phyloP scores from a whole-genome alignment of 2,329 filamentous ascomycete species.

The Alternaria brassicicola region DNA sequence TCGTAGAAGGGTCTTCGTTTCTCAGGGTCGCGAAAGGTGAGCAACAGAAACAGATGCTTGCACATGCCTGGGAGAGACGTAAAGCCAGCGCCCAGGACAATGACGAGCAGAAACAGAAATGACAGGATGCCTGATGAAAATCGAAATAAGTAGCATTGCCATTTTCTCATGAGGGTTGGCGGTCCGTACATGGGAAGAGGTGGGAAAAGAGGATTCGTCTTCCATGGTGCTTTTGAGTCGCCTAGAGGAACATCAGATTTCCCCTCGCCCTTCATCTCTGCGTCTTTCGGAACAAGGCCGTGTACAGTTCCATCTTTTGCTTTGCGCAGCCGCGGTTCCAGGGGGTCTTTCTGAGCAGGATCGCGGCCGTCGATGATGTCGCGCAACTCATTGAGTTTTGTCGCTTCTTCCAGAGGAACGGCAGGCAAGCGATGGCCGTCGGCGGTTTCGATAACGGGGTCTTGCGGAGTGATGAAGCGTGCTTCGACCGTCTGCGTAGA shows the following conservation, averaged over 20 bases:
- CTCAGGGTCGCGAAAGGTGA: conserved; percentile 67
- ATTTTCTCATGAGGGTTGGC: conserved; percentile 66
- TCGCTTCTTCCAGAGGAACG: conserved; percentile 72
- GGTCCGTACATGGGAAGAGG: conserved; percentile 82
- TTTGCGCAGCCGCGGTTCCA: conserved; percentile 41
- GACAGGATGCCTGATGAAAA: conserved; percentile 76
- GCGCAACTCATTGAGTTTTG: conserved; percentile 69
- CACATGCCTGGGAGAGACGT: conserved; percentile 65
- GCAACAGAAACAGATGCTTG: conserved; percentile 57
- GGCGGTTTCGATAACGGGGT: conserved; percentile 72
- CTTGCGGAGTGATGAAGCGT: conserved; percentile 67
- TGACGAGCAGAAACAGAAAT: conserved; percentile 74
- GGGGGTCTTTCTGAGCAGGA: conserved; percentile 37
- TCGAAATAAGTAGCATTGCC: conserved; percentile 71
- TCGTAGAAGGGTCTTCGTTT: conserved; percentile 69
- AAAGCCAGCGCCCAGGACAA: conserved; percentile 76
- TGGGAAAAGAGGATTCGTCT: conserved; percentile 82
- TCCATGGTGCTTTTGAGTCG: conserved; percentile 63
- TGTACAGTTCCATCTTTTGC: conserved; percentile 53
- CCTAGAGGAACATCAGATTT: conserved; percentile 55
- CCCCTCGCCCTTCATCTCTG: conserved; percentile 43
- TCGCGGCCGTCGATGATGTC: conserved; percentile 56
- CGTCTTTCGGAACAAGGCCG: conserved; percentile 37
- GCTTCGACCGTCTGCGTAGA: conserved; percentile 66
- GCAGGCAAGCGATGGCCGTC: conserved; percentile 70